Evolutionary conservation across 2,329 filamentous ascomycete species (phyloP).

Genomic region (Seiridium unicorne): DNA sequence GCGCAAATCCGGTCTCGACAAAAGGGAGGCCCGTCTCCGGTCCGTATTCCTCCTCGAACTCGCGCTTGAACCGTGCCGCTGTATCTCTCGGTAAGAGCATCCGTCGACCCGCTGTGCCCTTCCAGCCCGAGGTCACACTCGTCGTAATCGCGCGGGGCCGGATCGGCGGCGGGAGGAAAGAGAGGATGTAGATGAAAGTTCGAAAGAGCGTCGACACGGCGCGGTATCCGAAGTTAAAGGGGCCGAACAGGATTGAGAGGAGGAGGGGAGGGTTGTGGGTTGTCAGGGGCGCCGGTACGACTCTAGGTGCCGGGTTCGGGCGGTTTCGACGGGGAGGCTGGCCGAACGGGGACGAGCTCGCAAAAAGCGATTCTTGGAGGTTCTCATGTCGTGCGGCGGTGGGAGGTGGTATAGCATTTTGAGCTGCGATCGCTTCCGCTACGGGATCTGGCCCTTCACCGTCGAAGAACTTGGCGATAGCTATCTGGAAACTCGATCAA

Average conservation of each 20-base stretch:
- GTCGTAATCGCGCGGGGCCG: conserved; percentile 55
- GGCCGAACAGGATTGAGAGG: conserved; percentile 75
- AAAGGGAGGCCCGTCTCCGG: conserved; percentile 65
- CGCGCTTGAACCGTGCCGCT: conserved; percentile 81
- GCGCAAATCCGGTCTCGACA: conserved; percentile 85
- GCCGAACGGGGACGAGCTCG: conserved; percentile 30
- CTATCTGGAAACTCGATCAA: conserved; percentile 60
- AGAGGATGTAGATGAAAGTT: conserved; percentile 73
- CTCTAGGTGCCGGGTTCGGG: conserved; percentile 73
- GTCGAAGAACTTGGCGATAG: conserved; percentile 96
- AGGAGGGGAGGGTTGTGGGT: conserved; percentile 72
- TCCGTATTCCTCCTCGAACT: conserved; percentile 94
- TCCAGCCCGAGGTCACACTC: conserved; percentile 47
- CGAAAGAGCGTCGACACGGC: conserved; percentile 68
- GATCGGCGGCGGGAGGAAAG: conserved; percentile 71
- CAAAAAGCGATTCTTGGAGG: conserved; percentile 59
- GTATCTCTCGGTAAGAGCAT: conserved; percentile 83
- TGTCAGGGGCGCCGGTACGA: conserved; percentile 74
- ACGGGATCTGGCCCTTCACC: conserved; percentile 83
- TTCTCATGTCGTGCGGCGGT: conserved; percentile 69
- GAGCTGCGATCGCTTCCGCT: conserved; percentile 69
- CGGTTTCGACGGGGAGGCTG: conserved; percentile 30
- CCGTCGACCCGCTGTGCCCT: conserved; percentile 67
- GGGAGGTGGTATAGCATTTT: conserved; percentile 58
- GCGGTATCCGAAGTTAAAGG: conserved; percentile 75